These are phyloP conservation scores for Schizochytrium sp. DNA, from an alignment of 108 stramenopile genomes.

Conservation along the genomic window DNA sequence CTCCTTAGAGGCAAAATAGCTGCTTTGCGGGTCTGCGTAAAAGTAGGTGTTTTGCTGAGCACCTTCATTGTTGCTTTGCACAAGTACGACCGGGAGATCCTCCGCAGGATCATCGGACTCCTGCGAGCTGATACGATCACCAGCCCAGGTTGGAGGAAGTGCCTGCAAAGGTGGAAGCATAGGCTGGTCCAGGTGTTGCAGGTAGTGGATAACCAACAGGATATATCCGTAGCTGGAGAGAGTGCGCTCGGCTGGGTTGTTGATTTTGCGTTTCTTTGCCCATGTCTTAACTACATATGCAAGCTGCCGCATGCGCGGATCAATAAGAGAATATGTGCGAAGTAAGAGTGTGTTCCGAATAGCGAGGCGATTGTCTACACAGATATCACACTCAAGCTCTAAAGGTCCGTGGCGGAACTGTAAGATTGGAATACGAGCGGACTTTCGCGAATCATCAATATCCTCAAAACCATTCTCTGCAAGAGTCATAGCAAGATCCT, in stretches of 20 bases:
- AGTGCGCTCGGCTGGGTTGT: constrained; percentile 92
- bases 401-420: constrained; percentile 75
- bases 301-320: constrained; percentile 83
- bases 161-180: constrained; percentile 94
- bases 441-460: constrained; percentile 87
- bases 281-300: constrained; percentile 94
- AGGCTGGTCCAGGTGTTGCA: constrained; percentile 78
- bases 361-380: constrained; percentile 94
- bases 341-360: constrained; percentile 92
- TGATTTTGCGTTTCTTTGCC: constrained; percentile 93
- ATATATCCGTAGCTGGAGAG: constrained; percentile 97
- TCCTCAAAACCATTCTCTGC: constrained; percentile 83
- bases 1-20: background rate
- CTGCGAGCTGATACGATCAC: background rate
- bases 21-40: constrained; percentile 71
- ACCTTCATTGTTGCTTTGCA: constrained; percentile 81
- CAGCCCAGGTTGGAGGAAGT: constrained; percentile 79
- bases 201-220: constrained; percentile 91
- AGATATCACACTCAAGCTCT: constrained; percentile 93
- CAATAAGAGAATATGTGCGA: constrained; percentile 83
- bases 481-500: constrained; percentile 78
- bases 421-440: constrained; percentile 96
- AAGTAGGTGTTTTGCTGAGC: constrained; percentile 85
- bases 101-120: background rate
- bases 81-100: constrained; percentile 66